Conservation (phyloP, 176 grass and related monocot species). For the Urochloa ruziziensis region DNA sequence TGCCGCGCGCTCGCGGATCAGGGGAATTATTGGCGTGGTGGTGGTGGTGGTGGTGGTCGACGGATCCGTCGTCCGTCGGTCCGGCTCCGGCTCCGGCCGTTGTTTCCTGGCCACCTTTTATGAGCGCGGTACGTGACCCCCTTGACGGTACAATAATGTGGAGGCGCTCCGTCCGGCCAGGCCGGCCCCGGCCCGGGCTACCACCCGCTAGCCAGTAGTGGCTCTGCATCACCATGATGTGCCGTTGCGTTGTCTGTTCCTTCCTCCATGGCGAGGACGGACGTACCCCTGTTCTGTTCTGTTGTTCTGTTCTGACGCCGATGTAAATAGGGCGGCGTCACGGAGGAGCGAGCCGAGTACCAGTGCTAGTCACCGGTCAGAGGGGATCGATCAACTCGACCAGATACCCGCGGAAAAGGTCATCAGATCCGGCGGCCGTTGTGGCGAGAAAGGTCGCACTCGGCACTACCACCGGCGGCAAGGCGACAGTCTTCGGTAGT, state of each 20-base stretch:
- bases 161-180: neutral
- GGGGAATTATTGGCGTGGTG: neutral
- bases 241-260: neutral
- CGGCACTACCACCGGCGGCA: neutral
- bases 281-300: no score
- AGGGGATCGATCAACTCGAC: neutral
- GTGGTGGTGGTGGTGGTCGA: neutral
- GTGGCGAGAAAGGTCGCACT: neutral
- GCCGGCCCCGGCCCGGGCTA: no score
- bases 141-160: constrained; percentile 13
- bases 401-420: neutral
- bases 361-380: neutral
- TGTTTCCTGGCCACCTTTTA: constrained; percentile 9
- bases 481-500: neutral
- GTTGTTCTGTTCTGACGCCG: no score
- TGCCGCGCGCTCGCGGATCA: neutral
- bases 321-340: no score
- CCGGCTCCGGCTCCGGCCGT: neutral
- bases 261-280: neutral
- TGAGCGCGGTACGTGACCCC: constrained; percentile 23
- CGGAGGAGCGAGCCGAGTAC: no score
- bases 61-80: neutral
- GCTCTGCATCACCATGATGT: neutral
- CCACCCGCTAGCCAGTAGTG: neutral
- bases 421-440: neutral